Percentiles rank a stretch among this genome's conserved stretches.
Evolutionary conservation across 768 basidiomycete genomes (phyloP).

Genomic region (Boletus reticuloceps): DNA sequence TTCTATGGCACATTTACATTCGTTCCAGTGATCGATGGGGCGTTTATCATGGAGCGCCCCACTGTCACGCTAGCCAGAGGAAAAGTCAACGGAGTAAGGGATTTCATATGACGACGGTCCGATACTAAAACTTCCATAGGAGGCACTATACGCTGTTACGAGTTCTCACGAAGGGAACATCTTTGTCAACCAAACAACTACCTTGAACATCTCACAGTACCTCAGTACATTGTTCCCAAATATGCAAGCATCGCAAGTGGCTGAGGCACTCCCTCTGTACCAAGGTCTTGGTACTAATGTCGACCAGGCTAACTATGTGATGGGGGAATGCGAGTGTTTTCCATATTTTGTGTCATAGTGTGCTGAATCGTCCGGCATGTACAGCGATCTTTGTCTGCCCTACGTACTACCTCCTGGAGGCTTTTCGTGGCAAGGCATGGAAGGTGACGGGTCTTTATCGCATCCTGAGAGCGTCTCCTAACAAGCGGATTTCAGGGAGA

Average conservation of each 20-base stretch:
- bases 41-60: constrained; percentile 4
- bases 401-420: not conserved
- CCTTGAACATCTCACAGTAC: not conserved
- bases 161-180: constrained; percentile 2
- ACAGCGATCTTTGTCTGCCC: constrained; percentile 8
- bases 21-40: constrained; percentile 6
- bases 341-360: not conserved
- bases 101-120: not conserved
- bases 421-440: constrained; percentile 2
- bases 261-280: not conserved
- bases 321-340: constrained; percentile 1
- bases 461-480: not conserved
- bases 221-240: not conserved
- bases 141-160: constrained; percentile 4
- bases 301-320: not conserved
- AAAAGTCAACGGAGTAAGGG: constrained; percentile 6
- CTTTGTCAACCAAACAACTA: not conserved
- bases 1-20: constrained; percentile 6
- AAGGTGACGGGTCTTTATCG: not conserved
- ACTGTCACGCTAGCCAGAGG: not conserved
- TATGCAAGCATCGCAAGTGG: not conserved
- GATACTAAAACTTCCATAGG: not conserved
- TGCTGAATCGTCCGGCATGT: not conserved
- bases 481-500: not conserved
- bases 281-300: not conserved